A percentile compares a stretch with the other conserved stretches of the same genome.
phyloP scores from a whole-genome alignment of 2,329 filamentous ascomycete species.

The Cadophora malorum region DNA sequence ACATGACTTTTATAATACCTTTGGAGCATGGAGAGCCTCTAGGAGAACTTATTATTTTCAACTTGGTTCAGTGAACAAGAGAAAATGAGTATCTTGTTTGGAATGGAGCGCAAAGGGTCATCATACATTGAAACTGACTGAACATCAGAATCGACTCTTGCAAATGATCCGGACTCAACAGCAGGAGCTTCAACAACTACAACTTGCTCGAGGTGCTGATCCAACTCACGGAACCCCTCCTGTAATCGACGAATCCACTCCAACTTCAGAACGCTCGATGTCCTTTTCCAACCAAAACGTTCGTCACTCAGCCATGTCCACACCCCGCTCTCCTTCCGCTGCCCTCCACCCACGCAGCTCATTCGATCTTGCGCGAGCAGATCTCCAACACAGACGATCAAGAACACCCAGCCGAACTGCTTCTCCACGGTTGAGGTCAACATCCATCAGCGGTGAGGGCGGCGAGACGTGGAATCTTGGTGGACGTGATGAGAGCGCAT shows the following conservation, averaged over 20 bases:
- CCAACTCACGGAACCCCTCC: constrained; percentile 50
- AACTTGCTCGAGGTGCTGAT: constrained; percentile 61
- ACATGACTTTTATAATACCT: neutral
- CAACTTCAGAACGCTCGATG: constrained; percentile 54
- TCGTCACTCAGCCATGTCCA: constrained; percentile 51
- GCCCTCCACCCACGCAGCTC: constrained; percentile 58
- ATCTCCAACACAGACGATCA: constrained; percentile 59
- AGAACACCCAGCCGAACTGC: constrained; percentile 63
- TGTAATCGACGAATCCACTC: constrained; percentile 49
- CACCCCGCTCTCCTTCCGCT: constrained; percentile 56
- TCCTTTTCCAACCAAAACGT: constrained; percentile 49
- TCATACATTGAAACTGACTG: constrained; percentile 18
- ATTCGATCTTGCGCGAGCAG: constrained; percentile 63
- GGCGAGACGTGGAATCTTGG: constrained; percentile 65
- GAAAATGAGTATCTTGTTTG: no score
- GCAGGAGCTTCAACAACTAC: constrained; percentile 66
- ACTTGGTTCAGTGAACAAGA: neutral
- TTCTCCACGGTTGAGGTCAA: constrained; percentile 62
- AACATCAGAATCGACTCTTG: constrained; percentile 71
- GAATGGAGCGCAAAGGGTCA: neutral
- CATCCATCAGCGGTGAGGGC: constrained; percentile 64
- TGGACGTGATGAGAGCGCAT: constrained; percentile 76
- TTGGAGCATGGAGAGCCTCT: neutral
- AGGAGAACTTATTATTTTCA: neutral
- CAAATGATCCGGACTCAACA: constrained; percentile 80